Evolutionary conservation across 2,329 filamentous ascomycete species (phyloP), one percentile per base, ranked within the genome.

Genomic region (Paecilomyces formosus): DNA sequence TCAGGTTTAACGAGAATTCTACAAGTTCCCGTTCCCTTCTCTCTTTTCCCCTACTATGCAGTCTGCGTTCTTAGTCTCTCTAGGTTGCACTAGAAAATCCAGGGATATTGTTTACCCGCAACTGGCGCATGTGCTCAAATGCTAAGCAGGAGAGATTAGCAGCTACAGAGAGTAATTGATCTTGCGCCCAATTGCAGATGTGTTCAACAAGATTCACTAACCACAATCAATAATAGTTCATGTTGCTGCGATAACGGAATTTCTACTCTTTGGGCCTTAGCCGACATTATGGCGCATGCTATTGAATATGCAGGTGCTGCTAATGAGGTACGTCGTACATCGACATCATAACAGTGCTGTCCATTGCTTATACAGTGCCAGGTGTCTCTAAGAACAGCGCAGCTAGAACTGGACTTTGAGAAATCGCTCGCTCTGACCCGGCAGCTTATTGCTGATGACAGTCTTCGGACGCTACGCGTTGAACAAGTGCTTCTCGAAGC

Each of bases 371-470:
- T 52, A 13, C 21, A 26, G 50, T 28, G 58, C 57, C 73, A 81
- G 63, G 77, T 82, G 68, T 76, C 81, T 49, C 74, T 85, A 53
- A 77, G 78, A 58, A 82, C 79, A 53, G 72, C 79, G 50, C 73
- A 71, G 15, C 81, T 92, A 56, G 90, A 95, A 70, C 76, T 88
- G 61, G 84, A 84, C 65, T 90, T 92, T 70, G 85, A 88, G 64
- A 81, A 82, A 60, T 83, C 82, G 63, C 74, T 83, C 57, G 85
- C 88, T 64, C 80, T 86, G 57, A 82, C 88, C 35, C 83, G 89
- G 56, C 78, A 87, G 11, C 80, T 95, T 57, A 77, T 85, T 64
- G 89, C 89, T 66, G 85, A 91, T 63, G 92, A 97, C 72, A 85
- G 87, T 60, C 79, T 84, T 45, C 86, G 92, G 54, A 82, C 86